phyloP scores from a whole-genome alignment of 371 early-diverging fungal species.

The Mucor irregularis region DNA sequence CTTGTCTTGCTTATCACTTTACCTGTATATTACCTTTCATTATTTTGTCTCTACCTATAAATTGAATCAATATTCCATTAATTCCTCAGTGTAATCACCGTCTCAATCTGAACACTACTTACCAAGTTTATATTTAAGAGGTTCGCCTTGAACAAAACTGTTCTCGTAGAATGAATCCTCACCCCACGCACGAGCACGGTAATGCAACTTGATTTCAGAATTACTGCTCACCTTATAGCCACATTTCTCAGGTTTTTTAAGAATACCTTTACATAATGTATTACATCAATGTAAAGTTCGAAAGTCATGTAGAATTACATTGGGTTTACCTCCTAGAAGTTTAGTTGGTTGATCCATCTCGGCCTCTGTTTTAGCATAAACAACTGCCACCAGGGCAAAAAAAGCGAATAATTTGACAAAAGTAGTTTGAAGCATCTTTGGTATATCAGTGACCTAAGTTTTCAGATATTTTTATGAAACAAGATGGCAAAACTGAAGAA shows the following conservation, averaged over 20 bases:
- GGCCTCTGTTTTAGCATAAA: slow-evolving; percentile 7
- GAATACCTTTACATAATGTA: slow-evolving; percentile 14
- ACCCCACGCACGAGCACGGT: slow-evolving; percentile 35
- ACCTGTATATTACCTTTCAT: slow-evolving; percentile 40
- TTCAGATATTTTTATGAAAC: too few relatives aligned
- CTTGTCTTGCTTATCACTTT: too few relatives aligned
- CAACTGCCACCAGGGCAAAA: not conserved
- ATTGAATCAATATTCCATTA: not conserved
- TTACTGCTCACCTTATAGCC: slow-evolving; percentile 21
- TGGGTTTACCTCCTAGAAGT: slow-evolving; percentile 35
- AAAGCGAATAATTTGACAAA: not conserved
- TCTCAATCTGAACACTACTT: too few relatives aligned
- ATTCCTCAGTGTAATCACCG: too few relatives aligned
- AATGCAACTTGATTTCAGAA: slow-evolving; percentile 31
- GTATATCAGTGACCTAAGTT: too few relatives aligned
- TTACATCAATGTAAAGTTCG: too few relatives aligned
- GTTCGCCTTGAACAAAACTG: slow-evolving; percentile 19
- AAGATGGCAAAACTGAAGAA: not conserved
- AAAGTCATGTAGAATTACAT: too few relatives aligned
- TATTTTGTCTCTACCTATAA: slow-evolving; percentile 31
- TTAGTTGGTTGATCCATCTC: slow-evolving; percentile 25
- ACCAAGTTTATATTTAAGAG: slow-evolving; percentile 29
- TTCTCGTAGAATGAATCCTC: slow-evolving; percentile 29
- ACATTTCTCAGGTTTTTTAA: slow-evolving; percentile 28
- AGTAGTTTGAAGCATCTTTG: not conserved